Evolutionary conservation across 179 eudicot genomes (phyloP), one percentile per base, ranked within the genome.

Genomic region (Camellia oleifera): DNA sequence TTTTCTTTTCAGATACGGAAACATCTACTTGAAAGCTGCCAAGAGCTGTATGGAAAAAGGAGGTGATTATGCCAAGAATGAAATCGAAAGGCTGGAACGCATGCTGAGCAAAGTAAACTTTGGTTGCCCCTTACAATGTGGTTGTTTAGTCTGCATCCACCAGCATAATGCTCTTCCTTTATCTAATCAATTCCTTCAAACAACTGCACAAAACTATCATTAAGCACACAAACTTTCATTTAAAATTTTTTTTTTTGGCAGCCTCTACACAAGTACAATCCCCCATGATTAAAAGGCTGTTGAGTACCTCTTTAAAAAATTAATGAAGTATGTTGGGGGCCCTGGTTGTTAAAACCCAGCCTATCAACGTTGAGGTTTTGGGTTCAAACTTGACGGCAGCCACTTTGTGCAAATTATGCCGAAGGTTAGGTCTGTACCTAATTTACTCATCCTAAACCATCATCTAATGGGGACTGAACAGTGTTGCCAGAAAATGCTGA

Each of bases 31-130:
- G 60, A 94, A 96, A 84, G 89, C 83, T 86, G 98, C 99, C 77
- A 92, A 96, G 88, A 94, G 88, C 82, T 87, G 89, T 84, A 8
- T 90, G 90, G 96, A 88, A 26, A 96, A 92, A 82, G 99, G 98
- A 81, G 85, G 90, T 82, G 99, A 96, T 79, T 96, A 96, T 83
- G 90, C 98, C 60, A 91, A 85, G 85, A 96, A 89, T 66, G 99
- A 96, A 87, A 87, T 90, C 78, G 88, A 85, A 79, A 90, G 99
- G 20, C 83, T 96, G 68, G 99, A 92, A 60, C 99, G 99, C 80
- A 88, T 96, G 80, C 93, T 96, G 75, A 79, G 87, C 77, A 96
- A 92, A 98, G 99, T 96, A 88, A 80, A 66, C 57, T 40, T 75
- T 50, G 60, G 32, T 53, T 32, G 14, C 53, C 74, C 69, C 69